These are phyloP conservation scores for Clarireedia monteithiana DNA, from an alignment of 2,329 filamentous ascomycete species.

Conservation along the genomic window DNA sequence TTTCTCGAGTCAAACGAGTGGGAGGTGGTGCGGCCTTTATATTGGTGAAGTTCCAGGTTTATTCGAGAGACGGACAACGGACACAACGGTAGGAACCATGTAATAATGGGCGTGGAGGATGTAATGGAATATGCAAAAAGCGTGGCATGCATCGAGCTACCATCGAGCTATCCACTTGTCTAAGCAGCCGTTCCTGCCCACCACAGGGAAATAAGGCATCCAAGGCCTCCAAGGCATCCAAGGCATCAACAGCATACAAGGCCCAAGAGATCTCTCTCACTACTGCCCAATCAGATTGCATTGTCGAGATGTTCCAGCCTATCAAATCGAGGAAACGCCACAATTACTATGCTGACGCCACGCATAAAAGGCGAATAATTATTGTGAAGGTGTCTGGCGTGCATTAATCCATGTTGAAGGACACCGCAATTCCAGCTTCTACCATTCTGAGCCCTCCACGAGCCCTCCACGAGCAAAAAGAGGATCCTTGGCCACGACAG, in stretches of 20 bases:
- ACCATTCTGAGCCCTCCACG: background rate
- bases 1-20: background rate
- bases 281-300: no score
- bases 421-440: background rate
- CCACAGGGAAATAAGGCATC: background rate
- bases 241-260: no score
- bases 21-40: background rate
- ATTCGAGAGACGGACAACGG: background rate
- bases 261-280: no score
- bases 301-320: no score
- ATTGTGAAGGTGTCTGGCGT: no score
- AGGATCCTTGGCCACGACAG: background rate
- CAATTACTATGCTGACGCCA: no score
- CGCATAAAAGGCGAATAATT: no score
- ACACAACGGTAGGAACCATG: background rate
- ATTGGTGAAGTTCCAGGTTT: background rate
- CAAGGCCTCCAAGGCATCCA: background rate
- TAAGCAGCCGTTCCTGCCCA: conserved; percentile 8
- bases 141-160: background rate
- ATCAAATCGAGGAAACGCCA: no score
- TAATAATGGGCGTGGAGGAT: background rate
- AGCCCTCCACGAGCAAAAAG: background rate
- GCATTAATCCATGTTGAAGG: background rate
- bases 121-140: background rate
- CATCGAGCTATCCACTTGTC: conserved; percentile 9